A percentile compares a stretch with the other conserved stretches of the same genome.
phyloP scores from a whole-genome alignment of 106 monocot genomes.

The Dendrobium huoshanense region DNA sequence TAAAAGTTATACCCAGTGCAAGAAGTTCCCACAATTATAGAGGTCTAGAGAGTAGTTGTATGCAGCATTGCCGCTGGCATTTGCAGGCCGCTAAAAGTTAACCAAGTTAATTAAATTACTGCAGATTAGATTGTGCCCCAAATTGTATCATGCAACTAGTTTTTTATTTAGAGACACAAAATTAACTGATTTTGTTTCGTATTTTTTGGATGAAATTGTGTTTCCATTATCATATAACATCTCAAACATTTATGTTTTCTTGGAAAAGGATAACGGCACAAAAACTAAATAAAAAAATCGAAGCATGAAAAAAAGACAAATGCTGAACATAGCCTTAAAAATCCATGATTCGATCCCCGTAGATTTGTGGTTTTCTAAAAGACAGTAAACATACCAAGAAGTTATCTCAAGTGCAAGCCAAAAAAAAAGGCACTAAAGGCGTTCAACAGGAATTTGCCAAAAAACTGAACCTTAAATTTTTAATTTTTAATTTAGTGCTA shows the following conservation, averaged over 20 bases:
- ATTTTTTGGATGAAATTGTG: too few relatives aligned
- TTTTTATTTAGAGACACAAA: too few relatives aligned
- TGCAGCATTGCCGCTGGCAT: too few relatives aligned
- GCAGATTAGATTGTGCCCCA: too few relatives aligned
- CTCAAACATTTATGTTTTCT: background rate
- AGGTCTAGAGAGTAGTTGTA: too few relatives aligned
- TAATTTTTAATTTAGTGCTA: background rate
- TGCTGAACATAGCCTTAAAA: background rate
- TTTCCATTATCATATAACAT: background rate
- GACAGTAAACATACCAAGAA: background rate
- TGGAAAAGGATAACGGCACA: background rate
- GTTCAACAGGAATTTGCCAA: background rate
- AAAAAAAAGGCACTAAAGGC: background rate
- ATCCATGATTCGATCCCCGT: background rate
- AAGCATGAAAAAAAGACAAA: background rate
- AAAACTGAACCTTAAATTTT: background rate
- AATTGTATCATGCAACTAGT: too few relatives aligned
- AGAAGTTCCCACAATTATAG: too few relatives aligned
- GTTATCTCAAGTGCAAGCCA: background rate
- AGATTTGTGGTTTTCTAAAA: background rate
- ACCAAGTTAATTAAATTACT: too few relatives aligned
- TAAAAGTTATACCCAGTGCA: too few relatives aligned
- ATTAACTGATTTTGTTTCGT: too few relatives aligned
- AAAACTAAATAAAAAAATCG: background rate
- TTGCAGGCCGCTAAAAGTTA: too few relatives aligned